A percentile compares a stretch with the other conserved stretches of the same genome.
These are phyloP conservation scores for Acanthamoeba rhysodes DNA, from an alignment of 208 protist genomes.

Conservation along the genomic window DNA sequence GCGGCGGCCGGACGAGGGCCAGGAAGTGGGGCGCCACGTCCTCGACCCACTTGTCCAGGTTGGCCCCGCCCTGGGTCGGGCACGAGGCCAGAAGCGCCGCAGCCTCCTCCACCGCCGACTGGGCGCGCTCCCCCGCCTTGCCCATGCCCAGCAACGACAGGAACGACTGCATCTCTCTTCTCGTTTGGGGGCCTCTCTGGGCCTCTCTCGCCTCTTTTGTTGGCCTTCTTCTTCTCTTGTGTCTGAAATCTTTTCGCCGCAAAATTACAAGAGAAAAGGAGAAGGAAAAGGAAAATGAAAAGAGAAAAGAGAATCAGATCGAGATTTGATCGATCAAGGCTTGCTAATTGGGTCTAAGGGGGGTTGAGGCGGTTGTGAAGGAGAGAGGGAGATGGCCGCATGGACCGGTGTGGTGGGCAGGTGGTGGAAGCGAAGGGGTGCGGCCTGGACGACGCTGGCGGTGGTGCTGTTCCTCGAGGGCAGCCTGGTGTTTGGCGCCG, in stretches of 20 bases:
- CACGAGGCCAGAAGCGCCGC: background rate
- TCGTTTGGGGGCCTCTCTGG: background rate
- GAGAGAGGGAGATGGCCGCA: no score
- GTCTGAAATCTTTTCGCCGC: no score
- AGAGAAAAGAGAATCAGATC: no score
- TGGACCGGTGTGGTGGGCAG: background rate
- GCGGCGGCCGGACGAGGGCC: background rate
- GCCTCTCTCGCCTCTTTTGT: background rate
- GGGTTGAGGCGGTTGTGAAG: no score
- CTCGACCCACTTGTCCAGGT: background rate
- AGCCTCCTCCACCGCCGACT: background rate
- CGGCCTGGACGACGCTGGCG: background rate
- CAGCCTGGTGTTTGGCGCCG: background rate
- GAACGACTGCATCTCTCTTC: background rate
- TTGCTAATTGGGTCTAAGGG: no score
- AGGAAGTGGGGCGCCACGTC: background rate
- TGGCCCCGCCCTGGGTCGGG: no score
- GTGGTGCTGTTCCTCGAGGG: constrained; percentile 10
- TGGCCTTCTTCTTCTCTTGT: no score
- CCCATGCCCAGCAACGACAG: background rate
- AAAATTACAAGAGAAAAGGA: no score
- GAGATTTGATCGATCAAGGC: no score
- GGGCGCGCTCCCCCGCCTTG: background rate
- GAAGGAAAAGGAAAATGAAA: no score
- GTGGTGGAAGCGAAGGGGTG: background rate